Percentiles rank a stretch among this genome's conserved stretches.
These are phyloP conservation scores for Fusarium musae DNA, from an alignment of 2,329 filamentous ascomycete genomes.

Conservation along the genomic window DNA sequence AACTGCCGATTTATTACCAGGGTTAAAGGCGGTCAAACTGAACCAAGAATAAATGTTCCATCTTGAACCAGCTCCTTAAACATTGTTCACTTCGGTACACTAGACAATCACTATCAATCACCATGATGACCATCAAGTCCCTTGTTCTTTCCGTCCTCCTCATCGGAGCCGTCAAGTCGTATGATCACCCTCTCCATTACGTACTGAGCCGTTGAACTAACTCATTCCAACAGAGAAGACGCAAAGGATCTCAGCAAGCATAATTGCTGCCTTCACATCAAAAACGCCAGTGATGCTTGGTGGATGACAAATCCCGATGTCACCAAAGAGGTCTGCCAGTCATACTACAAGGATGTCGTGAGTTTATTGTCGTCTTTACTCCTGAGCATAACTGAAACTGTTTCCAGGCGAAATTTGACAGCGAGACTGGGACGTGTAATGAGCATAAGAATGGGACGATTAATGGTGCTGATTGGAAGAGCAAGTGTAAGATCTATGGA, in stretches of 20 bases:
- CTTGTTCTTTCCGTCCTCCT: accelerated
- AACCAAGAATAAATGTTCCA: neutral
- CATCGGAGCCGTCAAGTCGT: neutral
- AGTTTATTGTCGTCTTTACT: accelerated
- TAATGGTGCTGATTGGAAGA: neutral
- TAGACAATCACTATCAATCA: too few relatives aligned
- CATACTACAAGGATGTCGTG: neutral
- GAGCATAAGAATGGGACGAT: neutral
- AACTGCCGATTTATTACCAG: neutral
- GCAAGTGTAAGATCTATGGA: neutral
- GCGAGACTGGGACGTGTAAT: accelerated
- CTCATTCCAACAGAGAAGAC: accelerated
- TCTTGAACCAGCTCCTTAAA: neutral
- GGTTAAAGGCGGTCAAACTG: neutral
- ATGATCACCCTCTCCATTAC: accelerated
- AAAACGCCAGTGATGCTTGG: neutral
- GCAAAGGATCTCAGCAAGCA: neutral
- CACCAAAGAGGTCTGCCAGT: neutral
- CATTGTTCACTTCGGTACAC: too few relatives aligned
- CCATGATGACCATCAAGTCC: neutral
- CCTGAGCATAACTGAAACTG: neutral
- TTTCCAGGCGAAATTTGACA: neutral
- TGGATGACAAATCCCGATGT: neutral
- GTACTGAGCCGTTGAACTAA: accelerated
- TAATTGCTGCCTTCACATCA: neutral